Evolutionary conservation across 192 early-diverging fungal genomes (phyloP), one percentile per base, ranked within the genome.

Genomic region (Chytriomyces hyalinus): DNA sequence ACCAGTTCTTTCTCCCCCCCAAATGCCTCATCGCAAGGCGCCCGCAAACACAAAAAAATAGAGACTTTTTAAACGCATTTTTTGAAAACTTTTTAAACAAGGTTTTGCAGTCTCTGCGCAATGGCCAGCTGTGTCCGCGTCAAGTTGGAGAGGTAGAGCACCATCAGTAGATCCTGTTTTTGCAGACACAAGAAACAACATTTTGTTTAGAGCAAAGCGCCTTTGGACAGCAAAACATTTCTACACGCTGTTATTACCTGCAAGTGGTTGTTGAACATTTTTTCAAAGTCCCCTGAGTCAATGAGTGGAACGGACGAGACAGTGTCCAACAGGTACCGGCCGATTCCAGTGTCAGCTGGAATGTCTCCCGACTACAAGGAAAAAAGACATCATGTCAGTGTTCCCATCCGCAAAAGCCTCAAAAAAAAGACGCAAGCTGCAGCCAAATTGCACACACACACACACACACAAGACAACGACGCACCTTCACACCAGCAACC

Each of bases 71-170:
- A 57, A 57, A 13, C 53, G 20, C 13, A 20, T 57, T 20, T n/a
- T 57, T 20, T 1, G 1, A 4, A 57, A 57, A 57, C 53, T 57
- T 20, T 57, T 80, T 50, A 86, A 5, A 86, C 75, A 70, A 86
- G 73, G 48, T 84, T 87, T 76, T 97, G 92, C 67, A 99, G 88
- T 75, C 91, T 86, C 81, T 97, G 94, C 50, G 95, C 94, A 86
- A 99, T 93, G 75, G 92, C 92, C 72, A 99, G 89, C 86, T 99
- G 97, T 22, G 94, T 94, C 71, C 96, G 90, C 43, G 97, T 96
- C 80, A 99, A 92, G 86, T 96, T 94, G 71, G 95, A 93, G 53
- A 99, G 88, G 77, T 99, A 96, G 44, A 95, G 93, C 28, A 97
- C 95, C 95, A 97, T 96, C 76, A 97, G 86, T 64, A 99, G 86